Evolutionary conservation across 2,329 filamentous ascomycete species (phyloP), one percentile per base, ranked within the genome.

Genomic region (Colletotrichum endophyticum): DNA sequence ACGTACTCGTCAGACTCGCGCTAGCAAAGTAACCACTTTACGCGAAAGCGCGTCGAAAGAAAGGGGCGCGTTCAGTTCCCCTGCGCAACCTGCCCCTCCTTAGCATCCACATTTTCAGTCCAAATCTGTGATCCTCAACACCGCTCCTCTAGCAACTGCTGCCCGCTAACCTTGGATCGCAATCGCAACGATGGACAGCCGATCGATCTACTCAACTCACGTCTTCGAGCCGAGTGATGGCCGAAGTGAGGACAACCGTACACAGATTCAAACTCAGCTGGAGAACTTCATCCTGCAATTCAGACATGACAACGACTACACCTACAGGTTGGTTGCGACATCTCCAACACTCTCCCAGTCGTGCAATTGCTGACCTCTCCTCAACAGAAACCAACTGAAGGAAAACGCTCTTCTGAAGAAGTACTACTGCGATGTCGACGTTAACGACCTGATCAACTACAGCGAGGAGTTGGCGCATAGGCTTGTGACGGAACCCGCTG

Each of bases 391-490:
- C 82, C 97, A 99, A 86, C 92, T 99, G 75, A 93, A 95, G 81
- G 96, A 99, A 83, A 99, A 99, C 87, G 96, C 97, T 9, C 91
- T 99, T 2, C 90, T 98, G 57, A 97, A 98, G 84, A 96, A 96
- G 81, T 99, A 96, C 87, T 98, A 94, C 85, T 98, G 97, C 88
- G 96, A 99, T 84, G 92, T 99, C 83, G 96, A 99, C 84, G 95
- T 99, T 80, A 95, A 95, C 78, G 96, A 99, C 84, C 88, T 99
- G 75, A 99, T 99, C 84, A 97, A 94, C 77, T 99, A 96, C 87
- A 97, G 98, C 82, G 96, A 99, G 86, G 96, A 98, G 84, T 90
- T 99, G 76, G 97, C 96, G 32, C 95, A 99, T 85, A 93, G 94
- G 82, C 89, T 99, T 78, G 95, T 94, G 25, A 97, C 95, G 66